phyloP scores from a whole-genome alignment of 108 stramenopile species.

The Nitzschia putrida region DNA sequence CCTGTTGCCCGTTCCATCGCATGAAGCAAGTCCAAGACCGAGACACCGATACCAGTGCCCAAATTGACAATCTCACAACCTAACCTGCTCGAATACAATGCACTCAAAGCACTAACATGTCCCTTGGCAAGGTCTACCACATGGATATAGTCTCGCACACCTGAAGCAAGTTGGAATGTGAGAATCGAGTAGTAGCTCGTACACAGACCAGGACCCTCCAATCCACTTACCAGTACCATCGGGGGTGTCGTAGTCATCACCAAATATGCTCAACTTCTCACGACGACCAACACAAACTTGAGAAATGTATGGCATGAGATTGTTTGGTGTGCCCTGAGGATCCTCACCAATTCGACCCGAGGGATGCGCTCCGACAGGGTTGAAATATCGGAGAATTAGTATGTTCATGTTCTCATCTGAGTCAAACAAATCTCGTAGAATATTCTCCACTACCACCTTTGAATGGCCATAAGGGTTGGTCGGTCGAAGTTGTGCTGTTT shows the following conservation, averaged over 20 bases:
- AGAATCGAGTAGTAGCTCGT: neutral
- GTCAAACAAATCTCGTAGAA: slow-evolving; percentile 88
- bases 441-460: slow-evolving; percentile 98
- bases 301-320: slow-evolving; percentile 96
- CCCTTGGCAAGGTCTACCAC: slow-evolving; percentile 98
- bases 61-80: slow-evolving; percentile 93
- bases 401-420: slow-evolving; percentile 68
- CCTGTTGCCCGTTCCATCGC: slow-evolving; percentile 93
- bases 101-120: slow-evolving; percentile 91
- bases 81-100: slow-evolving; percentile 63
- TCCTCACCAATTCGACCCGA: slow-evolving; percentile 97
- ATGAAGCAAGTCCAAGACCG: slow-evolving; percentile 92
- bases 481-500: slow-evolving; percentile 71
- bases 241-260: slow-evolving; percentile 95
- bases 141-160: slow-evolving; percentile 99
- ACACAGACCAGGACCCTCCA: neutral
- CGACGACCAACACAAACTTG: slow-evolving; percentile 93
- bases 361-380: slow-evolving; percentile 99
- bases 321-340: slow-evolving; percentile 97
- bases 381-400: slow-evolving; percentile 96
- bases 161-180: slow-evolving; percentile 1
- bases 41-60: slow-evolving; percentile 93
- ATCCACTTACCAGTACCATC: slow-evolving; percentile 90
- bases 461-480: slow-evolving; percentile 98
- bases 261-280: slow-evolving; percentile 92